phyloP scores from a whole-genome alignment of 2,329 filamentous ascomycete species.

The Pestalotiopsis sp. region DNA sequence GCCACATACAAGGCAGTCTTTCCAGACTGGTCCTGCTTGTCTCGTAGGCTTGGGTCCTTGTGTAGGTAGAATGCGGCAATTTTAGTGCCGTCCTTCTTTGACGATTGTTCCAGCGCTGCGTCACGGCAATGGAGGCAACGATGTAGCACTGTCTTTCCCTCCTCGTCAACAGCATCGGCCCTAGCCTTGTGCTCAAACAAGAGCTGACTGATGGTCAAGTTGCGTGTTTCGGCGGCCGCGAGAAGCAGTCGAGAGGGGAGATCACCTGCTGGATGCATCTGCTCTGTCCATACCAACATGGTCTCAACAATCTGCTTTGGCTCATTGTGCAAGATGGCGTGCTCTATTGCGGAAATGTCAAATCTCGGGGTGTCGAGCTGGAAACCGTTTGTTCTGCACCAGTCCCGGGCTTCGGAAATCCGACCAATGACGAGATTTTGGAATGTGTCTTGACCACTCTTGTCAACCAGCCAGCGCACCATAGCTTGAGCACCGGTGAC shows the following conservation, averaged over 20 bases:
- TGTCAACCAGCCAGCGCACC: background rate
- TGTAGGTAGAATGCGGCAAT: background rate
- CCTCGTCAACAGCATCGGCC: background rate
- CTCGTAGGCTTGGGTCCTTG: background rate
- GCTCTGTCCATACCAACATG: slow-evolving; percentile 1
- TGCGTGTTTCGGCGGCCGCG: slow-evolving; percentile 1
- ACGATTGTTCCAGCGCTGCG: background rate
- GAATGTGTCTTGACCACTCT: background rate
- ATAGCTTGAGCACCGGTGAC: background rate
- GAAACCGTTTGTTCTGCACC: background rate
- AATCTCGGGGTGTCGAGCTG: background rate
- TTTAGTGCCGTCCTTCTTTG: background rate
- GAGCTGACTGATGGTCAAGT: background rate
- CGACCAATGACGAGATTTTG: background rate
- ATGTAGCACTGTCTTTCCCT: slow-evolving; percentile 3
- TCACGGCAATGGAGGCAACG: background rate
- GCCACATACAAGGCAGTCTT: slow-evolving; percentile 6
- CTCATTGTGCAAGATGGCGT: background rate
- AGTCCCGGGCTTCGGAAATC: background rate
- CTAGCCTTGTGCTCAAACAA: slow-evolving; percentile 1
- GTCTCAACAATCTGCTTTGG: background rate
- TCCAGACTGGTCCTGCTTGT: slow-evolving; percentile 1
- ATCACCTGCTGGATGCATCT: background rate
- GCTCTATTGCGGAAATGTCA: background rate
- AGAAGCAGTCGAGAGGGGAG: slow-evolving; percentile 1